Conservation (phyloP, 2,329 filamentous ascomycete species). For the Pestalotiopsis sp. region DNA sequence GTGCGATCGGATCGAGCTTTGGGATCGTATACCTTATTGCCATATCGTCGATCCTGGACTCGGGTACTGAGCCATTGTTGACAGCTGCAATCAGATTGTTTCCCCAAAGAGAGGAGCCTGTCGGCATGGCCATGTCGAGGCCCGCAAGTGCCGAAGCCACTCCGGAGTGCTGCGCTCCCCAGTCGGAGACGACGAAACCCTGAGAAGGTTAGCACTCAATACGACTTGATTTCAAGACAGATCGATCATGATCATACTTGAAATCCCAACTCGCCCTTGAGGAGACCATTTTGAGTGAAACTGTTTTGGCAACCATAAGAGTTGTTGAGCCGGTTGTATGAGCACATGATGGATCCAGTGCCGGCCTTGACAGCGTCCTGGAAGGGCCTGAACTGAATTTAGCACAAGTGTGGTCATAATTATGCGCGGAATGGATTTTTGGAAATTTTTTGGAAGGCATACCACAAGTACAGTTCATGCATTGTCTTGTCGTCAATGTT, state of each 20-base stretch:
- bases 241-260: conserved; percentile 34
- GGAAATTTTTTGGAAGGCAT: conserved; percentile 14
- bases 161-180: conserved; percentile 67
- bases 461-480: conserved; percentile 68
- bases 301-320: conserved; percentile 72
- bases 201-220: neutral
- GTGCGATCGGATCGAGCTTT: neutral
- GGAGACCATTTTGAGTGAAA: conserved; percentile 64
- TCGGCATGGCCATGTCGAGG: conserved; percentile 73
- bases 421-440: neutral
- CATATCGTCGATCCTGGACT: conserved; percentile 63
- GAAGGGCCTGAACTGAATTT: neutral
- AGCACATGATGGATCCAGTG: conserved; percentile 60
- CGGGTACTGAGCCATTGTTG: conserved; percentile 58
- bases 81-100: conserved; percentile 60
- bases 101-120: conserved; percentile 40
- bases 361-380: conserved; percentile 55
- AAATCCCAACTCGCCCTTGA: conserved; percentile 64
- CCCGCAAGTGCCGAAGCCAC: conserved; percentile 64
- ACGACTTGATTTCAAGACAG: neutral
- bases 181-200: conserved; percentile 70
- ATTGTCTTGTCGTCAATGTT: conserved; percentile 64
- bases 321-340: conserved; percentile 73
- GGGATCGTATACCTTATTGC: conserved; percentile 37
- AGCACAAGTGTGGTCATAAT: neutral